Evolutionary conservation across 2,329 filamentous ascomycete species (phyloP), one percentile per base, ranked within the genome.

Genomic region (Phialophora tarda): DNA sequence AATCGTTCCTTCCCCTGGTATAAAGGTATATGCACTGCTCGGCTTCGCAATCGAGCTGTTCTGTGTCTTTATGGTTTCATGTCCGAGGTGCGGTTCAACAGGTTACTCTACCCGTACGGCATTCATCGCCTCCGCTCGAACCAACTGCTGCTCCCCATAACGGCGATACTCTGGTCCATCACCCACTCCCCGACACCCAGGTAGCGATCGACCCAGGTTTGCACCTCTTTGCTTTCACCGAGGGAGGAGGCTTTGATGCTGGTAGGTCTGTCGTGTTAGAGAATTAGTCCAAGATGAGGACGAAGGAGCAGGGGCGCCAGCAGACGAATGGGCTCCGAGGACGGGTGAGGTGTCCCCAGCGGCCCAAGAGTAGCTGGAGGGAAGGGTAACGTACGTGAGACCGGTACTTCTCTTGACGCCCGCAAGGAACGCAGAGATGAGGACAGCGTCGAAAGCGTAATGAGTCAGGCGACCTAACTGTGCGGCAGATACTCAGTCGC

Each of bases 351-450:
- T 30, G 48, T 53, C 3, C 21, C n/a, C 3, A 30, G 53, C 6
- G 73, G 73, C 75, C 71, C 71, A 71, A 71, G 14, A 48, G 71
- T 76, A 14, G 26, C 41, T 32, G 10, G 78, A 79, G 76, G 74
- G 70, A 68, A 28, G 82, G 86, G 80, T 86, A 84, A 90, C 91
- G 87, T 91, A 99, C 95, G 93, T 97, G 82, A 99, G 85, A 76
- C 95, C 95, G 69, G 95, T 98, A 71, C 94, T 97, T 74, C 95
- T 92, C 83, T 96, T 96, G 84, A 99, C 93, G 75, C 95, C 95
- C 47, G 95, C 95, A 72, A 99, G 89, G 79, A 98, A 94, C 70
- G 95, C 92, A 75, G 95, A 99, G 79, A 99, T 84, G 74, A 98
- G 88, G 73, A 98, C 92, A 71, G 94, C 94, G 82, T 98, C 94